Base-by-base conservation (phyloP, 2,329 filamentous ascomycete species). In the Elsinoe arachidis region DNA sequence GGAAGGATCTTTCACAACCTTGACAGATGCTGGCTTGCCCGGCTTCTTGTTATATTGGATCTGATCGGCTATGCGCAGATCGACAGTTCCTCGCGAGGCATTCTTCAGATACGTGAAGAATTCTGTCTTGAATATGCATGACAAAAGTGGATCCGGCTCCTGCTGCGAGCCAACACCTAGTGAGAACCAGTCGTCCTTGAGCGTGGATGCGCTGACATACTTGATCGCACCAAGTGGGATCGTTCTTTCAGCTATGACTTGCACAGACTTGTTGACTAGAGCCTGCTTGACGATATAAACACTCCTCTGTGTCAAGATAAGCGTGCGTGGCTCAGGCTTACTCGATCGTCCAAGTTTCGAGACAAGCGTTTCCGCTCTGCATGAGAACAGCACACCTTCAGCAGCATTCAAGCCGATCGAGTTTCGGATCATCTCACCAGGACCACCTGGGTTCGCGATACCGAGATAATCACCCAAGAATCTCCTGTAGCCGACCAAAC, bases 11-110 rank as follows among this genome's bases (percentile, higher is more conserved):
- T 95, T 96, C 60, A 95, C 68, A 7, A 88, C 88, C 76, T 97
- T 97, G 68, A 99, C 87, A 5, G 84, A 74, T 56, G 92, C 87
- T 70, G 89, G 81, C 76, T 99, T 99, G 57, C 89, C 89, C 1
- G 93, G 93, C 74, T 99, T 99, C 80, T 97, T 99, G 68, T 92
- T 91, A 72, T 96, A 99, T 69, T 96, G 89, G 64, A 99, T 91
- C 59, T 79, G 80, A 26, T 93, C 86, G n/a, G 77, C 83, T 61
- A 97, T 86, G 72, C 88, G 90, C 49, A 99, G 74, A 68, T 85
- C 90, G 68, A 95, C 81, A 9, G 88, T 85, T 7, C 87, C 89
- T 2, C 87, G 85, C 72, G 95, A 87, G 55, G 84, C 83, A 53
- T 83, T 84, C 68, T 86, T 84, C 75, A 99, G 84, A 62, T 96